A percentile compares a stretch with the other conserved stretches of the same genome.
Conservation (phyloP, 2,329 filamentous ascomycete genomes). For the Teratosphaeria destructans region DNA sequence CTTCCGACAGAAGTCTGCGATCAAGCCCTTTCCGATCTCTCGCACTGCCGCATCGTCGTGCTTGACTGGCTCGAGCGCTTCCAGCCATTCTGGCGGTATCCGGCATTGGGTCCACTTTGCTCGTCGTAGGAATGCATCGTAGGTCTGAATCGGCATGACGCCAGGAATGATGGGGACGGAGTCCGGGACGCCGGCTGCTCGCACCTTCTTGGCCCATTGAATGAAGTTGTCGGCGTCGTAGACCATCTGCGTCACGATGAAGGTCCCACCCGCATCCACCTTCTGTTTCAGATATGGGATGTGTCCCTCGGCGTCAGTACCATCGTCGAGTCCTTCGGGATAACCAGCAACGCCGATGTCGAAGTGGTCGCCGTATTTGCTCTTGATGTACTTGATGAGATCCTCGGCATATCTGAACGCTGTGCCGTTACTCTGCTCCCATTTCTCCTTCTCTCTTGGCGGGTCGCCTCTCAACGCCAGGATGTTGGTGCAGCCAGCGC, state of each 20-base stretch:
- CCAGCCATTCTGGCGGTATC: constrained; percentile 71
- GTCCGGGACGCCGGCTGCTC: constrained; percentile 62
- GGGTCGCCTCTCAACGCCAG: constrained; percentile 87
- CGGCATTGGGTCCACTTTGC: constrained; percentile 85
- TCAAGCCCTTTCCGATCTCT: constrained; percentile 75
- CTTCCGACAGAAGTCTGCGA: constrained; percentile 82
- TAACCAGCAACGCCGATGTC: constrained; percentile 97
- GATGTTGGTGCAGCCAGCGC: constrained; percentile 94
- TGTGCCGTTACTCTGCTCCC: constrained; percentile 75
- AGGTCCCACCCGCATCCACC: constrained; percentile 83
- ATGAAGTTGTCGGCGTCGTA: constrained; percentile 96
- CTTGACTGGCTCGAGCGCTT: constrained; percentile 81
- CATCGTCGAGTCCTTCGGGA: constrained; percentile 89
- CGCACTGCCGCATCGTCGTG: constrained; percentile 91
- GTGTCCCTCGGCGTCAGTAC: constrained; percentile 72
- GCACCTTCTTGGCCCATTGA: constrained; percentile 77
- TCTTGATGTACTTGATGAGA: constrained; percentile 71
- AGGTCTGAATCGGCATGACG: constrained; percentile 91
- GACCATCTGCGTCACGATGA: constrained; percentile 98
- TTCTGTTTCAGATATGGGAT: constrained; percentile 95
- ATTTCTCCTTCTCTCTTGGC: constrained; percentile 84
- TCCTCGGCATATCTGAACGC: constrained; percentile 83
- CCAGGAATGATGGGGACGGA: constrained; percentile 73
- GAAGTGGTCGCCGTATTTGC: constrained; percentile 77
- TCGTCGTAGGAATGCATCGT: constrained; percentile 81